phyloP scores from a whole-genome alignment of 495 filamentous ascomycete species.

The Penicillium flavigenum region DNA sequence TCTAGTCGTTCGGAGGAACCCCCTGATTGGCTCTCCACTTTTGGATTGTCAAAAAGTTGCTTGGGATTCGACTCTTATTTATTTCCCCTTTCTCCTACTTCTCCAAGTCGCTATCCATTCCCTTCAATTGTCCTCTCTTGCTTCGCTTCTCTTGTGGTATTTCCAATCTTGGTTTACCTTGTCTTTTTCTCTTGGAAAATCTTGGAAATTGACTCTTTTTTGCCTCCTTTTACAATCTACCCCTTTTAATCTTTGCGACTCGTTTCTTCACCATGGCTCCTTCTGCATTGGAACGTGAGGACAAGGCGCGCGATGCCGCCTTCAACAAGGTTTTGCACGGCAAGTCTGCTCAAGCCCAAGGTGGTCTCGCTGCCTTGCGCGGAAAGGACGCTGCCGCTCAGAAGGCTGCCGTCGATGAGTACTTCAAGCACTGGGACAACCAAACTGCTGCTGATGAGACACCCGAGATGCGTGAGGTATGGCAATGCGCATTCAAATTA shows the following conservation, averaged over 20 bases:
- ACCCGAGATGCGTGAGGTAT: slow-evolving; percentile 70
- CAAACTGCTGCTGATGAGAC: slow-evolving; percentile 80
- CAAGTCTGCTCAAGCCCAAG: slow-evolving; percentile 66
- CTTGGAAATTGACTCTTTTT: slow-evolving; percentile 13
- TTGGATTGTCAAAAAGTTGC: slow-evolving; percentile 25
- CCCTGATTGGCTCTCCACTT: slow-evolving; percentile 11
- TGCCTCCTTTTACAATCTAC: slow-evolving; percentile 15
- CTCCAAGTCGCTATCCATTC: slow-evolving; percentile 12
- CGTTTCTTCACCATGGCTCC: slow-evolving; percentile 60
- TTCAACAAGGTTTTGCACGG: slow-evolving; percentile 94
- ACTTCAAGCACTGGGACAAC: slow-evolving; percentile 99
- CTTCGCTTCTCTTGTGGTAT: slow-evolving; percentile 15
- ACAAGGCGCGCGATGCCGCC: slow-evolving; percentile 84
- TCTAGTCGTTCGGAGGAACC: slow-evolving; percentile 12
- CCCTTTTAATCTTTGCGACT: slow-evolving; percentile 27
- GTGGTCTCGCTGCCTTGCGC: slow-evolving; percentile 80
- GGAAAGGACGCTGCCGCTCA: slow-evolving; percentile 80
- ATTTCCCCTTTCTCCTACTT: slow-evolving; percentile 16
- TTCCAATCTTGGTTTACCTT: slow-evolving; percentile 7
- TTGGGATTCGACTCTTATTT: slow-evolving; percentile 20
- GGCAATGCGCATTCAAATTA: slow-evolving; percentile 10
- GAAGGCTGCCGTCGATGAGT: slow-evolving; percentile 89
- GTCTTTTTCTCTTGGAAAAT: background rate
- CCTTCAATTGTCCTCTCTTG: slow-evolving; percentile 14
- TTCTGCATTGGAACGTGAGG: slow-evolving; percentile 75